Evolutionary conservation across 345 rosid genomes (phyloP).

Genomic region (Bretschneidera sinensis): DNA sequence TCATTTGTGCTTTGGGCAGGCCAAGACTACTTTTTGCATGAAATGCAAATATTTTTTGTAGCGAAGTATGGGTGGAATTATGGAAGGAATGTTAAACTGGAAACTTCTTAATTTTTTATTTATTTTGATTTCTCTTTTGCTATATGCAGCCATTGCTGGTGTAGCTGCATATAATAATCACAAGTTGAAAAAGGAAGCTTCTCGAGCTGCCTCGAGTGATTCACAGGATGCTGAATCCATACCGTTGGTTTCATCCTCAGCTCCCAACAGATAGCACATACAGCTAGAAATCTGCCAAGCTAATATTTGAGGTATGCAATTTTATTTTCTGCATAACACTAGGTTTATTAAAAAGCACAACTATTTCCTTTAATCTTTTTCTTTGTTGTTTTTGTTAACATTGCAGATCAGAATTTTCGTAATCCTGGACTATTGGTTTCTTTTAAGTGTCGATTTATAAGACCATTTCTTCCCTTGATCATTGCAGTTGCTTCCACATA

Average conservation of each 20-base stretch:
- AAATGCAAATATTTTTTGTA: no score
- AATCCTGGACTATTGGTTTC: neutral
- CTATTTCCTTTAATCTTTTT: no score
- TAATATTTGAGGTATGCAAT: conserved; percentile 24
- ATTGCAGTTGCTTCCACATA: conserved; percentile 13
- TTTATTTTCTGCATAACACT: neutral
- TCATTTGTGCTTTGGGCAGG: no score
- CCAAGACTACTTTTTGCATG: no score
- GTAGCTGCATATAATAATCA: conserved; percentile 94
- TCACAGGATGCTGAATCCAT: conserved; percentile 37
- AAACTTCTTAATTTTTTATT: no score
- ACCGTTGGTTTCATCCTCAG: conserved; percentile 33
- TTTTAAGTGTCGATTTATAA: neutral
- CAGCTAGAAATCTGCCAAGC: neutral
- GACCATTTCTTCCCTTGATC: neutral
- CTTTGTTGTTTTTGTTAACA: neutral
- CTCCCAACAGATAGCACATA: conserved; percentile 25
- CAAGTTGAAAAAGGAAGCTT: conserved; percentile 84
- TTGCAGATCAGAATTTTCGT: conserved; percentile 3
- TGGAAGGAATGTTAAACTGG: no score
- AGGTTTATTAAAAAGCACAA: neutral
- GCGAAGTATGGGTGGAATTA: no score
- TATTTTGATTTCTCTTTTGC: neutral
- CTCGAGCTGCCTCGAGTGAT: conserved; percentile 32
- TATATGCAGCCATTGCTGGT: conserved; percentile 71